Evolutionary conservation across 1,284 basidiomycete species (phyloP).

Genomic region (Malassezia nana): DNA sequence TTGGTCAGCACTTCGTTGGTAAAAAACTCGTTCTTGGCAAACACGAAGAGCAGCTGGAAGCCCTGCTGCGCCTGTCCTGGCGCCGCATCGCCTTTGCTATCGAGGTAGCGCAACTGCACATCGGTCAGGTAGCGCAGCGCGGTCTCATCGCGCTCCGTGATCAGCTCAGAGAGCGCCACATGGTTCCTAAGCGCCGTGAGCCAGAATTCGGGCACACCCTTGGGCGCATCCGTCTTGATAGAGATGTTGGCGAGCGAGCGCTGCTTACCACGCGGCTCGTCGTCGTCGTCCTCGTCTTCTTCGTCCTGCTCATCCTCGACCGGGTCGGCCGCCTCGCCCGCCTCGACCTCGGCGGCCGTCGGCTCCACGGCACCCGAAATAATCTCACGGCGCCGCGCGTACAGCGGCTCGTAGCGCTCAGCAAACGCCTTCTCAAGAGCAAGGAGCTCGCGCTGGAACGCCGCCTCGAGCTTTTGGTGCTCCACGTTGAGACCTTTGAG

Average conservation of each 20-base stretch:
- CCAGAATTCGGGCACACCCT: slow-evolving; percentile 92
- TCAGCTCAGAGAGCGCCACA: slow-evolving; percentile 70
- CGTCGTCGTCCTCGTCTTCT: slow-evolving; percentile 47
- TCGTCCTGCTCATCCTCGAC: slow-evolving; percentile 53
- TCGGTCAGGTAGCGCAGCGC: slow-evolving; percentile 61
- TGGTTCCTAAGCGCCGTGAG: slow-evolving; percentile 90
- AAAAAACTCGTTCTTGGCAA: slow-evolving; percentile 73
- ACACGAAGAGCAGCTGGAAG: slow-evolving; percentile 80
- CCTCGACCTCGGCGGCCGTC: slow-evolving; percentile 70
- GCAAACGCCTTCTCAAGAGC: slow-evolving; percentile 98
- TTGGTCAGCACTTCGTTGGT: slow-evolving; percentile 74
- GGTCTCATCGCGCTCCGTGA: slow-evolving; percentile 82
- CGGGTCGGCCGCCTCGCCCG: slow-evolving; percentile 60
- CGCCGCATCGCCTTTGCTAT: not conserved
- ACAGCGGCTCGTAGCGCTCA: slow-evolving; percentile 70
- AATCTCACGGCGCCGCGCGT: slow-evolving; percentile 74
- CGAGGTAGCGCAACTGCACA: slow-evolving; percentile 61
- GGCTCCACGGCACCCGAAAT: slow-evolving; percentile 68
- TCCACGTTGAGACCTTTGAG: slow-evolving; percentile 89
- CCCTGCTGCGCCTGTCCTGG: slow-evolving; percentile 62
- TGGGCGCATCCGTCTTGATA: slow-evolving; percentile 49
- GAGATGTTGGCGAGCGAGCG: slow-evolving; percentile 50
- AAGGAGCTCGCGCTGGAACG: slow-evolving; percentile 92
- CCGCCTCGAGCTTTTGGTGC: slow-evolving; percentile 82
- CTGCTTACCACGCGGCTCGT: slow-evolving; percentile 37